Percentiles rank a stretch among this genome's conserved stretches.
Conservation (phyloP, 768 basidiomycete genomes). For the Kwoniella mangroviensis region DNA sequence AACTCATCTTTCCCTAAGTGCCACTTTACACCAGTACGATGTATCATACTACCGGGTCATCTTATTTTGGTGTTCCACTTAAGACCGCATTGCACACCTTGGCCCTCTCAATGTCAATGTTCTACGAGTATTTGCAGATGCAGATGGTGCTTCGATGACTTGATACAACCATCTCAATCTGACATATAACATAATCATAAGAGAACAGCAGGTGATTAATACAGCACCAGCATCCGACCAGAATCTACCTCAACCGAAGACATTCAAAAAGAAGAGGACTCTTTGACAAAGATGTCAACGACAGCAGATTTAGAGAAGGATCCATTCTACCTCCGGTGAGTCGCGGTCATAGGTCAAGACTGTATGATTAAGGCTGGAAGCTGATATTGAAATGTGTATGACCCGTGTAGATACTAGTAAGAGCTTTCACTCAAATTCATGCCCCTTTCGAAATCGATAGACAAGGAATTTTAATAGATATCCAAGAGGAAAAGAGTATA, state of each 20-base stretch:
- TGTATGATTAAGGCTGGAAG: too few species aligned
- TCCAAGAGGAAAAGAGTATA: conserved; percentile 12
- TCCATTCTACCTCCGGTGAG: conserved; percentile 58
- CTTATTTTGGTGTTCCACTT: background rate
- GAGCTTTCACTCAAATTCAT: conserved; percentile 13
- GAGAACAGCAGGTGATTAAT: background rate
- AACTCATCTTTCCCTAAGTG: background rate
- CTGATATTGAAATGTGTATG: background rate
- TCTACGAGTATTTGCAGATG: background rate
- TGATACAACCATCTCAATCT: background rate
- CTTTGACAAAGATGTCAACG: conserved; percentile 28
- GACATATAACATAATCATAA: background rate
- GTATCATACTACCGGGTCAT: too few species aligned
- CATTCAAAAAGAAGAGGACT: background rate
- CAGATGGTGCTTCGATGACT: background rate
- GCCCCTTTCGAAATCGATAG: background rate
- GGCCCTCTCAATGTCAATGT: background rate
- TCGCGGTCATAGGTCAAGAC: too few species aligned
- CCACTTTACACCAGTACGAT: background rate
- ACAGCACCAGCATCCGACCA: background rate
- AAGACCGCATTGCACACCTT: background rate
- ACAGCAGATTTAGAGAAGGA: conserved; percentile 53
- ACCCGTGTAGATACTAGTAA: conserved; percentile 53
- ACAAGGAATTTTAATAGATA: background rate
- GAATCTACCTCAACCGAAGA: background rate